phyloP scores from a whole-genome alignment of 2,329 filamentous ascomycete genomes.

The Fusarium gaditjirri region DNA sequence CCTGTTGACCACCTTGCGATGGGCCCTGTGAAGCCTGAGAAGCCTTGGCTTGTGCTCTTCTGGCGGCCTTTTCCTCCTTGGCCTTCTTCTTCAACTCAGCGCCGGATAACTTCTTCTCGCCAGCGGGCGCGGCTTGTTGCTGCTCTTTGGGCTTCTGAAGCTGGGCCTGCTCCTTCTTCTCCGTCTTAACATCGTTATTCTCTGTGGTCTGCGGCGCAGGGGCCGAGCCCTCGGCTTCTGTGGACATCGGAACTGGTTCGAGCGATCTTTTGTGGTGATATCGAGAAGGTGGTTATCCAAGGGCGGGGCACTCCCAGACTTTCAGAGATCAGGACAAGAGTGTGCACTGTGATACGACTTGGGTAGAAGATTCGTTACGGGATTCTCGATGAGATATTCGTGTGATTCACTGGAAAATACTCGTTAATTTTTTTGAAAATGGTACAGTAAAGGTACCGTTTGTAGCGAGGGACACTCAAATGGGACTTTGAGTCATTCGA shows the following conservation, averaged over 20 bases:
- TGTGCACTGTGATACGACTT: conserved; percentile 5
- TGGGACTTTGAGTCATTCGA: conserved; percentile 50
- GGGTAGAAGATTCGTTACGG: background rate
- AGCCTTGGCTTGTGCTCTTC: conserved; percentile 77
- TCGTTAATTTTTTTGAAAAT: background rate
- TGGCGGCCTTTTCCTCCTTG: conserved; percentile 91
- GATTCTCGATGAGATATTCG: background rate
- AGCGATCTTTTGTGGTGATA: conserved; percentile 16
- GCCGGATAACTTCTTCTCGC: conserved; percentile 70
- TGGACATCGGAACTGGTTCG: conserved; percentile 44
- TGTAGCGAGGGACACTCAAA: conserved; percentile 18
- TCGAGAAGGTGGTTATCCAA: conserved; percentile 27
- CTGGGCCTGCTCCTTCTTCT: conserved; percentile 42
- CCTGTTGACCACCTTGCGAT: conserved; percentile 50
- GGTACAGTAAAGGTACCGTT: conserved; percentile 9
- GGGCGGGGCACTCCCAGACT: conserved; percentile 36
- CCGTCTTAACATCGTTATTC: conserved; percentile 42
- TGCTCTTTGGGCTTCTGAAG: conserved; percentile 40
- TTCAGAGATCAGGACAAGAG: conserved; percentile 7
- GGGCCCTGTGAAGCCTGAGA: conserved; percentile 59
- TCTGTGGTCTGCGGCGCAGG: conserved; percentile 42
- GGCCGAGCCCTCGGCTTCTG: conserved; percentile 47
- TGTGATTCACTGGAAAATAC: background rate
- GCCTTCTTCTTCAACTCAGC: conserved; percentile 89
- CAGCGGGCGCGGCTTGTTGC: conserved; percentile 36